A percentile compares a stretch with the other conserved stretches of the same genome.
Conservation (phyloP, 2,329 filamentous ascomycete species). For the Verticillium longisporum region DNA sequence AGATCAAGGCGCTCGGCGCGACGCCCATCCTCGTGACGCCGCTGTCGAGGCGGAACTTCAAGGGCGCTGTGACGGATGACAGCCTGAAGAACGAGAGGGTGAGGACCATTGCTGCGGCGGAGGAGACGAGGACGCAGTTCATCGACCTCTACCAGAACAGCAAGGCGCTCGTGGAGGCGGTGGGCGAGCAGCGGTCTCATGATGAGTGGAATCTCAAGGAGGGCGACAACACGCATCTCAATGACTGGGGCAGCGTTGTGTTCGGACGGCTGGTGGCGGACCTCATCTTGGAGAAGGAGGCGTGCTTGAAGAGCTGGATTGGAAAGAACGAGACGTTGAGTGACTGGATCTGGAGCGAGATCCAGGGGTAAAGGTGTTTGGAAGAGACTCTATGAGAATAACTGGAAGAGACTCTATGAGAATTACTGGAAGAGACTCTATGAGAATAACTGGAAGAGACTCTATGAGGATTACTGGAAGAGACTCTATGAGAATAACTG, state of each 20-base stretch:
- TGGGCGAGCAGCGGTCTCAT: conserved; percentile 38
- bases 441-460: too few species aligned
- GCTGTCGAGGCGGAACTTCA: conserved; percentile 38
- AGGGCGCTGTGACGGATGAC: conserved; percentile 26
- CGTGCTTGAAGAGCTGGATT: conserved; percentile 15
- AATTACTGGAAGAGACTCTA: too few species aligned
- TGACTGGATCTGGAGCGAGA: conserved; percentile 18
- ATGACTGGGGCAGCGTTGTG: conserved; percentile 38
- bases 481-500: too few species aligned
- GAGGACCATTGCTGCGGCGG: conserved; percentile 37
- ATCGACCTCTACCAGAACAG: conserved; percentile 47
- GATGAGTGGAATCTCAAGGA: conserved; percentile 38
- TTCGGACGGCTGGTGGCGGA: conserved; percentile 43
- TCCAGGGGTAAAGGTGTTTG: conserved; percentile 1
- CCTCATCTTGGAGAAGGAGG: conserved; percentile 23
- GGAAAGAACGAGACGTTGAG: conserved; percentile 28
- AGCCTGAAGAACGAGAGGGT: conserved; percentile 35
- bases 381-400: not conserved
- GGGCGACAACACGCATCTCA: conserved; percentile 30
- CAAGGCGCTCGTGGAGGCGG: conserved; percentile 40
- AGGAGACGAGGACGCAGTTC: conserved; percentile 22
- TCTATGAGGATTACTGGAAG: too few species aligned
- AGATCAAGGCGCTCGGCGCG: conserved; percentile 22
- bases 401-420: too few species aligned
- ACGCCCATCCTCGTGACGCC: conserved; percentile 42